A percentile compares a stretch with the other conserved stretches of the same genome.
phyloP scores from a whole-genome alignment of 2,329 filamentous ascomycete genomes.

The Plenodomus tracheiphilus region DNA sequence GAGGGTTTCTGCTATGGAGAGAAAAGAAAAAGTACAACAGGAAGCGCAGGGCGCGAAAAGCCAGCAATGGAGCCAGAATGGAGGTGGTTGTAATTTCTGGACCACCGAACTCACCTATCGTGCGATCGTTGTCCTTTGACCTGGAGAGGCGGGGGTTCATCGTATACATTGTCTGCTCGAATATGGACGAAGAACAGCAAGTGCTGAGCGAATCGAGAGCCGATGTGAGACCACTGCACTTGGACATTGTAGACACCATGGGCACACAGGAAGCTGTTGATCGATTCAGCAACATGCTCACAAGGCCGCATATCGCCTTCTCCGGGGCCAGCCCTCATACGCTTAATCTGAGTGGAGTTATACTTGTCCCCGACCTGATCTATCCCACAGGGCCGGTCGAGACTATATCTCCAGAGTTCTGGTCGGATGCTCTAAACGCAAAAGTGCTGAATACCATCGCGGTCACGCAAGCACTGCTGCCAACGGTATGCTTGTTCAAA shows the following conservation, averaged over 20 bases:
- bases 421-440: constrained; percentile 89
- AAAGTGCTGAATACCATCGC: constrained; percentile 89
- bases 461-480: constrained; percentile 82
- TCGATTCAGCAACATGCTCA: constrained; percentile 71
- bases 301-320: constrained; percentile 74
- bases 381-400: constrained; percentile 84
- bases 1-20: constrained; percentile 60
- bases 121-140: constrained; percentile 80
- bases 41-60: constrained; percentile 76
- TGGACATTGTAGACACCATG: constrained; percentile 80
- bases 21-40: constrained; percentile 62
- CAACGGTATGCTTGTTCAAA: constrained; percentile 56
- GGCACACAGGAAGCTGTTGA: constrained; percentile 70
- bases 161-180: constrained; percentile 86
- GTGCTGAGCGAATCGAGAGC: constrained; percentile 75
- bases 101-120: constrained; percentile 82
- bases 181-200: constrained; percentile 79
- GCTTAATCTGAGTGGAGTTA: constrained; percentile 74
- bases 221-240: constrained; percentile 78
- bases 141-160: constrained; percentile 91
- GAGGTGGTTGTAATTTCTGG: constrained; percentile 90
- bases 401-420: constrained; percentile 78
- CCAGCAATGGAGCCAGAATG: constrained; percentile 78
- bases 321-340: constrained; percentile 75
- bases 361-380: constrained; percentile 77